Evolutionary conservation across 2,329 filamentous ascomycete genomes (phyloP).

Genomic region (Iodosphaeria phyllophila): DNA sequence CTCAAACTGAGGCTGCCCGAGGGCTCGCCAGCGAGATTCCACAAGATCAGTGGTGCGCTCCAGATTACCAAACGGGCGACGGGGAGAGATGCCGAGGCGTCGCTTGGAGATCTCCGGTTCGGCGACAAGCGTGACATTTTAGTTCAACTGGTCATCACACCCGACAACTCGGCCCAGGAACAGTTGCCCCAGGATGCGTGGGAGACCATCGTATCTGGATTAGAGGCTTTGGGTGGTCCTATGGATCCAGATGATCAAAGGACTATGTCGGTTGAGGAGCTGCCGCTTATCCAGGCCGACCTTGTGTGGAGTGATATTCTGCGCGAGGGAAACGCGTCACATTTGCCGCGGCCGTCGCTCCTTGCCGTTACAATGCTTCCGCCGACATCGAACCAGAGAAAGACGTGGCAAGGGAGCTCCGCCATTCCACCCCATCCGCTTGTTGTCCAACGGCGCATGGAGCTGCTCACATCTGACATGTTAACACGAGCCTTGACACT

Average conservation of each 20-base stretch:
- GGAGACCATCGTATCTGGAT: slow-evolving; percentile 90
- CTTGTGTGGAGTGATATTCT: slow-evolving; percentile 86
- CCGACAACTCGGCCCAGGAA: slow-evolving; percentile 69
- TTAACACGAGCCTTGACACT: slow-evolving; percentile 79
- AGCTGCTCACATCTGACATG: slow-evolving; percentile 95
- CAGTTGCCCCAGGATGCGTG: slow-evolving; percentile 82
- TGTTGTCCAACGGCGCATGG: slow-evolving; percentile 93
- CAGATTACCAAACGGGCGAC: slow-evolving; percentile 94
- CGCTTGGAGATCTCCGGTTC: slow-evolving; percentile 79
- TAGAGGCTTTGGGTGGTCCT: slow-evolving; percentile 81
- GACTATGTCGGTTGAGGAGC: slow-evolving; percentile 73
- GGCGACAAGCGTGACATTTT: slow-evolving; percentile 89
- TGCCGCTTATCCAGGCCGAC: slow-evolving; percentile 88
- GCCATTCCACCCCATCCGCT: slow-evolving; percentile 89
- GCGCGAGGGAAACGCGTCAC: slow-evolving; percentile 67
- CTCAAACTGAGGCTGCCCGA: slow-evolving; percentile 86
- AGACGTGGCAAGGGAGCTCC: slow-evolving; percentile 43
- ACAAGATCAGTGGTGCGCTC: slow-evolving; percentile 92
- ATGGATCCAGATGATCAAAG: slow-evolving; percentile 75
- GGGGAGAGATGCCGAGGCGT: slow-evolving; percentile 82
- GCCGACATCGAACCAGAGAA: slow-evolving; percentile 40
- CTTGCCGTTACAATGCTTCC: slow-evolving; percentile 94
- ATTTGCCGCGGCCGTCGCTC: slow-evolving; percentile 75
- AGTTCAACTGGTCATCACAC: slow-evolving; percentile 81
- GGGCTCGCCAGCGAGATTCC: slow-evolving; percentile 92